These are phyloP conservation scores for Cystobasidium sp. DNA, from an alignment of 1,284 basidiomycete genomes.

Conservation along the genomic window DNA sequence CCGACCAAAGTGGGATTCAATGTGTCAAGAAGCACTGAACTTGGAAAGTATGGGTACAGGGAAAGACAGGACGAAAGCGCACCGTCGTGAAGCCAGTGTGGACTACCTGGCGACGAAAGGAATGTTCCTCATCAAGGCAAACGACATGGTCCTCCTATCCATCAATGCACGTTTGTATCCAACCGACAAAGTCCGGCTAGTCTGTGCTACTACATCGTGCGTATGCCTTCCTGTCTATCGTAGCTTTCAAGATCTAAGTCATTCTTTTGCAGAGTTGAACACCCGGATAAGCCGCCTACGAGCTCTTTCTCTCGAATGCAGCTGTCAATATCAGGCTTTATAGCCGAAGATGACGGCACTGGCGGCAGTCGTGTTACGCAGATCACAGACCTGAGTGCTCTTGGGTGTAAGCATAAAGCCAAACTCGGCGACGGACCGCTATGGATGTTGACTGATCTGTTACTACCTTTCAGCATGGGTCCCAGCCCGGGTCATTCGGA, in stretches of 20 bases:
- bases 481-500: slow-evolving; percentile 47
- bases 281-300: slow-evolving; percentile 44
- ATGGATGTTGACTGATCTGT: neutral
- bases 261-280: slow-evolving; percentile 47
- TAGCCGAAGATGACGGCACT: slow-evolving; percentile 48
- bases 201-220: slow-evolving; percentile 43
- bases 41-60: slow-evolving; percentile 29
- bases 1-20: slow-evolving; percentile 47
- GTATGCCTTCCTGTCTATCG: neutral
- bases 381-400: slow-evolving; percentile 49
- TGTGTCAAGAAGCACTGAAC: slow-evolving; percentile 30
- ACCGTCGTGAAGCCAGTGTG: slow-evolving; percentile 33
- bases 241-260: neutral
- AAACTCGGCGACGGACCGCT: neutral
- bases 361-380: slow-evolving; percentile 47
- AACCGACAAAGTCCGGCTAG: neutral
- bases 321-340: slow-evolving; percentile 49
- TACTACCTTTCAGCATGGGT: slow-evolving; percentile 46
- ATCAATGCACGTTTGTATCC: slow-evolving; percentile 46
- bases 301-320: slow-evolving; percentile 51
- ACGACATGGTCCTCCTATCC: slow-evolving; percentile 52
- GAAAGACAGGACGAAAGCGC: slow-evolving; percentile 1
- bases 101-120: slow-evolving; percentile 44
- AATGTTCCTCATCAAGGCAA: slow-evolving; percentile 45
- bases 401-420: slow-evolving; percentile 45